phyloP scores from a whole-genome alignment of 1,139 yeast species.

The Yamadazyma blattariae region DNA sequence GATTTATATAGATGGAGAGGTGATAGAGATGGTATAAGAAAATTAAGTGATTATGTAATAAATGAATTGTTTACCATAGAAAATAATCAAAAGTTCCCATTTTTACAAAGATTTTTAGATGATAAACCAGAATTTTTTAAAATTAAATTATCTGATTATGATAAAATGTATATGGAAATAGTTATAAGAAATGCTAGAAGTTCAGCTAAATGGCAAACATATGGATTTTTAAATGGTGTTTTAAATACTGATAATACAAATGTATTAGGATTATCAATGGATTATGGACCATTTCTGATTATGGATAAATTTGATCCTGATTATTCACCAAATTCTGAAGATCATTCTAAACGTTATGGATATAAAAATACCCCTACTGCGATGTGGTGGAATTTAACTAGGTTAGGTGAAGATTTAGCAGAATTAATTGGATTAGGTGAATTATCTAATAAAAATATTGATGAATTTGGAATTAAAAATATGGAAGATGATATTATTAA shows the following conservation, averaged over 20 bases:
- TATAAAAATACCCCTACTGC: conserved; percentile 81
- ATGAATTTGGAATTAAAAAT: conserved; percentile 37
- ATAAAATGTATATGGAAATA: conserved; percentile 67
- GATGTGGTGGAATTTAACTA: conserved; percentile 90
- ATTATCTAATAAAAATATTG: conserved; percentile 16
- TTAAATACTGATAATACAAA: conserved; percentile 93
- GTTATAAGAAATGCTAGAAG: conserved; percentile 70
- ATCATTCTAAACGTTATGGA: conserved; percentile 66
- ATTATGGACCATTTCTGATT: conserved; percentile 93
- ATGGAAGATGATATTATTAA: conserved; percentile 51
- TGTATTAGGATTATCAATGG: conserved; percentile 79
- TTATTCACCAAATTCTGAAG: conserved; percentile 91
- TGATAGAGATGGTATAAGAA: conserved; percentile 59
- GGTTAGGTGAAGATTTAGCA: conserved; percentile 81
- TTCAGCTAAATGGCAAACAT: conserved; percentile 85
- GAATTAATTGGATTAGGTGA: conserved; percentile 75
- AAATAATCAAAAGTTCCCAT: conserved; percentile 31
- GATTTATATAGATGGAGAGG: conserved; percentile 77
- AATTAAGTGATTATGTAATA: conserved; percentile 71
- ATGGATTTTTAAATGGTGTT: conserved; percentile 93
- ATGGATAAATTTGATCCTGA: conserved; percentile 80
- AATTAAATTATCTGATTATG: conserved; percentile 53
- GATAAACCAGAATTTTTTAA: conserved; percentile 21
- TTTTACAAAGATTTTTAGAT: conserved; percentile 19
- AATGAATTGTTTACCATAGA: conserved; percentile 55